Evolutionary conservation across 768 basidiomycete species (phyloP).

Genomic region (Leccinellum luteum): DNA sequence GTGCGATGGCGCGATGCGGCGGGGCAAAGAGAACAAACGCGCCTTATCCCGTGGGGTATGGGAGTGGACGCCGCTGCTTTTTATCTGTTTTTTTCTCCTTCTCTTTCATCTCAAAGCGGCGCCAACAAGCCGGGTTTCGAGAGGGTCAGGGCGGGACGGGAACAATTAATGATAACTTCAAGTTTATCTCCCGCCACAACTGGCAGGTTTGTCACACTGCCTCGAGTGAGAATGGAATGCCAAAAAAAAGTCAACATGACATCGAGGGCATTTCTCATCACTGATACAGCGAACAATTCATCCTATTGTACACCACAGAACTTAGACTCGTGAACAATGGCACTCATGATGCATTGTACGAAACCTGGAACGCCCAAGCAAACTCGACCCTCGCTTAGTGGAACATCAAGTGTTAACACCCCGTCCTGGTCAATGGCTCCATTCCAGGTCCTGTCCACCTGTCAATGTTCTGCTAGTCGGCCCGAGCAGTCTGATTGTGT

Average conservation of each 20-base stretch:
- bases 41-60: constrained; percentile 1
- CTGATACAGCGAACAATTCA: neutral
- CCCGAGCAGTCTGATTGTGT: constrained; percentile 41
- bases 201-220: neutral
- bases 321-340: neutral
- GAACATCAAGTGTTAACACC: constrained; percentile 29
- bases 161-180: neutral
- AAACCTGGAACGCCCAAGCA: constrained; percentile 43
- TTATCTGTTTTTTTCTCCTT: neutral
- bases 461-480: constrained; percentile 13
- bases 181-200: neutral
- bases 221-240: neutral
- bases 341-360: constrained; percentile 17
- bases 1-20: neutral
- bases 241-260: neutral
- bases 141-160: constrained; percentile 1
- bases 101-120: constrained; percentile 4
- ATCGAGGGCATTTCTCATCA: neutral
- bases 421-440: constrained; percentile 33
- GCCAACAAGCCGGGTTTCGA: neutral
- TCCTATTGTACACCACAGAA: neutral
- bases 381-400: constrained; percentile 28
- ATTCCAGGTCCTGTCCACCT: constrained; percentile 23
- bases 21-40: neutral
- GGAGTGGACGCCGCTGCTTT: neutral